phyloP scores from a whole-genome alignment of 192 early-diverging fungal species.

The Mortierella antarctica region DNA sequence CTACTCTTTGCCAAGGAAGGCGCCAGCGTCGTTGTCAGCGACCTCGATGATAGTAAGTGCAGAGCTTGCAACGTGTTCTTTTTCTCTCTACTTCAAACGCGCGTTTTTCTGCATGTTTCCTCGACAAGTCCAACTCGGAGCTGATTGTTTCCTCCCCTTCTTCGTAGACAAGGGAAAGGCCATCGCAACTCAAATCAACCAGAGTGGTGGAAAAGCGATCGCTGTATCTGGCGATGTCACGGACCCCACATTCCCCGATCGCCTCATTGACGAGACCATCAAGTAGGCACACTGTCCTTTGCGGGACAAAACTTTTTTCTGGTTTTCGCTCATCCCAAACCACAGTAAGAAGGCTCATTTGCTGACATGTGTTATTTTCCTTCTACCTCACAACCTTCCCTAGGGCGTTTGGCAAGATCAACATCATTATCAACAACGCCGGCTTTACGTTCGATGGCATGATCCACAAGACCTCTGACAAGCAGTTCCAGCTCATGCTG shows the following conservation, averaged over 20 bases:
- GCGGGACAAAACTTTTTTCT: not conserved
- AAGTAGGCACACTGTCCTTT: conserved; percentile 26
- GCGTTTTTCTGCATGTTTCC: not conserved
- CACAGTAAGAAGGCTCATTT: not conserved
- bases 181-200: conserved; percentile 87
- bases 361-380: not conserved
- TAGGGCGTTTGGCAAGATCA: conserved; percentile 79
- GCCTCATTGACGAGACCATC: conserved; percentile 64
- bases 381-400: conserved; percentile 1
- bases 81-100: not conserved
- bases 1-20: conserved; percentile 88
- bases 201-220: conserved; percentile 88
- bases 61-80: not conserved
- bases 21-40: conserved; percentile 93
- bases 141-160: not conserved
- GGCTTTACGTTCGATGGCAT: conserved; percentile 97
- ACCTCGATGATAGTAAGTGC: conserved; percentile 75
- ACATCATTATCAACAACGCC: conserved; percentile 96
- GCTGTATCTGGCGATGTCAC: conserved; percentile 73
- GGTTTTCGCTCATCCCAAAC: no score
- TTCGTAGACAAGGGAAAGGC: conserved; percentile 71
- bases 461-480: conserved; percentile 88
- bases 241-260: conserved; percentile 65
- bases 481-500: conserved; percentile 93
- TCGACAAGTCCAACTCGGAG: not conserved